phyloP scores from a whole-genome alignment of 164 flowering plant genomes.

The Dillenia suffruticosa region DNA sequence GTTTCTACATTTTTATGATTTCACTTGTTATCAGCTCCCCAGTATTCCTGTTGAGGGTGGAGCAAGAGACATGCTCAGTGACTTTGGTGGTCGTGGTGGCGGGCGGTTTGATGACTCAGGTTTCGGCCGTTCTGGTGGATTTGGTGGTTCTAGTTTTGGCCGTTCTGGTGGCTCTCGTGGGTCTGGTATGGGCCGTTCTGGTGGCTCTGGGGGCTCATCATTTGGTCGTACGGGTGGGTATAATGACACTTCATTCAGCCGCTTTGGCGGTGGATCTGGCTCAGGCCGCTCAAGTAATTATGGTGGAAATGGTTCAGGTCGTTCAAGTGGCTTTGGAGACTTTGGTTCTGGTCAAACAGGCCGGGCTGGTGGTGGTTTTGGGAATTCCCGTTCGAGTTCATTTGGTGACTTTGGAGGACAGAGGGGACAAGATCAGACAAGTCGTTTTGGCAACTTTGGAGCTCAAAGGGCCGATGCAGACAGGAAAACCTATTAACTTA shows the following conservation, averaged over 20 bases:
- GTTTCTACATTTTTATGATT: neutral
- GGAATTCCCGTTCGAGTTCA: constrained; percentile 4
- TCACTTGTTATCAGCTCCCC: constrained; percentile 51
- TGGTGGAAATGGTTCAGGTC: constrained; percentile 26
- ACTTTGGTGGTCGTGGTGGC: constrained; percentile 31
- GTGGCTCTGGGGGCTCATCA: constrained; percentile 24
- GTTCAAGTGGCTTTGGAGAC: constrained; percentile 25
- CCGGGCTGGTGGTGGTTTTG: constrained; percentile 16
- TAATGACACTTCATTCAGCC: neutral
- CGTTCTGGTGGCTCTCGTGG: constrained; percentile 18
- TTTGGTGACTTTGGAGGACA: constrained; percentile 12
- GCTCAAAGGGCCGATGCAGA: constrained; percentile 9
- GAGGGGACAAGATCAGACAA: constrained; percentile 6
- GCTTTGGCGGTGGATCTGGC: constrained; percentile 14
- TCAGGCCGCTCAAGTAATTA: constrained; percentile 11
- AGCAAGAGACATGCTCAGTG: constrained; percentile 32
- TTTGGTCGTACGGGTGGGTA: constrained; percentile 26
- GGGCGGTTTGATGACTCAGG: constrained; percentile 21
- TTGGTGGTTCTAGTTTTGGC: constrained; percentile 22
- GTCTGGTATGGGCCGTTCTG: constrained; percentile 29
- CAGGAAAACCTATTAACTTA: constrained; percentile 24
- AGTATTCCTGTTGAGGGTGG: constrained; percentile 46
- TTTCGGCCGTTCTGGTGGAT: constrained; percentile 28
- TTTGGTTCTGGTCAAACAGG: constrained; percentile 12
- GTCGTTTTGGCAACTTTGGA: constrained; percentile 28